These are phyloP conservation scores for Nakataea oryzae DNA, from an alignment of 2,329 filamentous ascomycete species.

Conservation along the genomic window DNA sequence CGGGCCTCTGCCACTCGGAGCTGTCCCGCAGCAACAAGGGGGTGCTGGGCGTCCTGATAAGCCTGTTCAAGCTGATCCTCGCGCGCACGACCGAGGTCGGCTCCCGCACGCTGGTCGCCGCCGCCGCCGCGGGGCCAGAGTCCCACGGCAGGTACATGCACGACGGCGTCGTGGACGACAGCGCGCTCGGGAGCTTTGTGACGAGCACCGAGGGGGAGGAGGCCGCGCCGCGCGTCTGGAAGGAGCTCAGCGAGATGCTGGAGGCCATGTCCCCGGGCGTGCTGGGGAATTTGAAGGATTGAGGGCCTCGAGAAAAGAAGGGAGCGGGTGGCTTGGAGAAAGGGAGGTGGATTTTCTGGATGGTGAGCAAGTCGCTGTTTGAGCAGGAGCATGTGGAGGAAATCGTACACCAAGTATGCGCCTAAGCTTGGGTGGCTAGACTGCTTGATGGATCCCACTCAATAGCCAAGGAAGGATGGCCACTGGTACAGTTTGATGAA, in stretches of 20 bases:
- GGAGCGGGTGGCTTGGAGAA: no score
- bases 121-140: constrained; percentile 17
- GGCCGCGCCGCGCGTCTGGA: background rate
- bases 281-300: background rate
- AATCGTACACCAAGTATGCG: no score
- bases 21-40: constrained; percentile 9
- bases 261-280: background rate
- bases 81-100: constrained; percentile 36
- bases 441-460: no score
- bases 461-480: no score
- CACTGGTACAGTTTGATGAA: no score
- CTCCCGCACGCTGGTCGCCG: constrained; percentile 19
- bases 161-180: constrained; percentile 6
- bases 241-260: background rate
- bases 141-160: constrained; percentile 21
- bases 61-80: constrained; percentile 15
- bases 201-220: background rate
- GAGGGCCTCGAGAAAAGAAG: no score
- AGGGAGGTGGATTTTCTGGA: no score
- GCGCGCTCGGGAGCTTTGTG: background rate
- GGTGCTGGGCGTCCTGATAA: background rate
- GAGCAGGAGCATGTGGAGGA: no score
- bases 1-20: constrained; percentile 27
- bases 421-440: no score
- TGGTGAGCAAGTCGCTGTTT: no score